Evolutionary conservation across 2,329 filamentous ascomycete genomes (phyloP).

Genomic region (Chalara sp.): DNA sequence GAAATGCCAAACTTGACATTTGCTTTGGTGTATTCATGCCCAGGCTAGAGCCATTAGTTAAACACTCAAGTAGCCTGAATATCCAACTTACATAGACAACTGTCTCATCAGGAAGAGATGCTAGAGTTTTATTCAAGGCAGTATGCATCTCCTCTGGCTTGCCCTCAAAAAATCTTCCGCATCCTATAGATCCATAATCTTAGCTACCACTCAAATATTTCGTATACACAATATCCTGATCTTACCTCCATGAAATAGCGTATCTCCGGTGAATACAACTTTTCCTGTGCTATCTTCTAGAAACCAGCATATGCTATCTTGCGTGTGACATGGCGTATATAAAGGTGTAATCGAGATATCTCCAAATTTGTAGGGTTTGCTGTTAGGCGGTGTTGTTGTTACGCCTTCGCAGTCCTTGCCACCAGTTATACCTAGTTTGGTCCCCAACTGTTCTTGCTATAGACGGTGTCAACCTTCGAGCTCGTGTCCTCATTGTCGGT

Average conservation of each 20-base stretch:
- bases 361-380: constrained; percentile 75
- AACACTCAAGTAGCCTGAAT: neutral
- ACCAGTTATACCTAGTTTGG: constrained; percentile 64
- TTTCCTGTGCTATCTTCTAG: constrained; percentile 73
- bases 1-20: constrained; percentile 85
- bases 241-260: constrained; percentile 82
- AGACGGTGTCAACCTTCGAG: neutral
- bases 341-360: constrained; percentile 76
- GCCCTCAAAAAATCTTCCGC: constrained; percentile 94
- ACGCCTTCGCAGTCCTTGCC: constrained; percentile 81
- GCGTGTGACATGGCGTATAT: constrained; percentile 97
- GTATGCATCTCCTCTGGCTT: constrained; percentile 85
- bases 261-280: constrained; percentile 93
- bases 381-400: constrained; percentile 67
- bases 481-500: neutral
- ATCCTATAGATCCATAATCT: constrained; percentile 47
- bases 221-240: no score
- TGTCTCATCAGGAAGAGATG: constrained; percentile 78
- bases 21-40: constrained; percentile 96
- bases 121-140: constrained; percentile 81
- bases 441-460: neutral
- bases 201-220: no score
- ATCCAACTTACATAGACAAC: constrained; percentile 69
- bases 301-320: constrained; percentile 95
- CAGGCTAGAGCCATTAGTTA: constrained; percentile 50